A percentile compares a stretch with the other conserved stretches of the same genome.
phyloP scores from a whole-genome alignment of 164 flowering plant species.

The Stephania cephalantha region DNA sequence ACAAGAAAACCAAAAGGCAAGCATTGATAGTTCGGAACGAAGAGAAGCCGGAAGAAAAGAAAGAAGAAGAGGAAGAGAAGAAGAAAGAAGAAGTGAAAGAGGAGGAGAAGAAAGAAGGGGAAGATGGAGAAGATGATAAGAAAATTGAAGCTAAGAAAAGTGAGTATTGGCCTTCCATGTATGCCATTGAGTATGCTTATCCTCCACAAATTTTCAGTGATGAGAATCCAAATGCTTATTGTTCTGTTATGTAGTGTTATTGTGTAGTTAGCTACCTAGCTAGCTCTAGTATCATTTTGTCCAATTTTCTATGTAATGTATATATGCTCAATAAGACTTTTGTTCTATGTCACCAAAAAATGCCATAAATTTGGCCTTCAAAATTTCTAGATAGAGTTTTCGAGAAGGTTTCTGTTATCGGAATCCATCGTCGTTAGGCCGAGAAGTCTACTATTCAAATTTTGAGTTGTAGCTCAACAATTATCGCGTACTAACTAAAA shows the following conservation, averaged over 20 bases:
- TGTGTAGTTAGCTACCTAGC: neutral
- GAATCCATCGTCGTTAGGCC: neutral
- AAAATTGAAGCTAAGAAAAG: constrained; percentile 40
- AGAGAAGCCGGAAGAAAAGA: constrained; percentile 24
- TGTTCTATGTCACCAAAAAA: too few species aligned
- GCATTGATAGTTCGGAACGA: constrained; percentile 49
- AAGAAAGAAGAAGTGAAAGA: constrained; percentile 37
- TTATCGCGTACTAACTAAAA: too few species aligned
- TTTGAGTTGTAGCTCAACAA: too few species aligned
- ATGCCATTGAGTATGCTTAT: constrained; percentile 41
- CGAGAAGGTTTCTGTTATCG: too few species aligned
- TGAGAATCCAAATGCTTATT: constrained; percentile 76
- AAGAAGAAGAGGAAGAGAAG: constrained; percentile 43
- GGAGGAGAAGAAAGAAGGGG: constrained; percentile 31
- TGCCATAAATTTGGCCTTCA: too few species aligned
- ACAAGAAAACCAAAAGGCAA: constrained; percentile 57
- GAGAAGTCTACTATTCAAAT: too few species aligned
- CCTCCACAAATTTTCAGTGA: constrained; percentile 73
- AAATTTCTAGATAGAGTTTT: too few species aligned
- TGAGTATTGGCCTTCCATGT: constrained; percentile 56
- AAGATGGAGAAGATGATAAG: constrained; percentile 37
- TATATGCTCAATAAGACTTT: neutral
- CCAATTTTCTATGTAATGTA: constrained; percentile 11
- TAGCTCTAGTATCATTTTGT: neutral
- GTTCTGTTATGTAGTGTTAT: constrained; percentile 45